These are phyloP conservation scores for Medicago lupulina DNA, from an alignment of 306 rosid species.

Conservation along the genomic window DNA sequence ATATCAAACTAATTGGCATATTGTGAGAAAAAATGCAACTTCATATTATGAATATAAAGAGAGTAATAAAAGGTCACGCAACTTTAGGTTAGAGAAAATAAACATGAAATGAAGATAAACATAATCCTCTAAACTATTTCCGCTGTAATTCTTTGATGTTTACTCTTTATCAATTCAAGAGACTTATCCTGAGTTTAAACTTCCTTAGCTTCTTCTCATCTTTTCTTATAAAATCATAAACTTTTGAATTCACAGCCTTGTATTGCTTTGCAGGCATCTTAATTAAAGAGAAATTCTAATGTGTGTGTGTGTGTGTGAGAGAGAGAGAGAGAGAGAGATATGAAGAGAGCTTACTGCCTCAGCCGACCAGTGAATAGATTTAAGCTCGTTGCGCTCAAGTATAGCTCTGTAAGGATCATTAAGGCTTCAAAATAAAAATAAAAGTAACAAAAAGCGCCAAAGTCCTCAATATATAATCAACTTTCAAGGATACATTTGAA, in stretches of 20 bases:
- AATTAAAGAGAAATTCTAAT: constrained; percentile 28
- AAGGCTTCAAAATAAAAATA: constrained; percentile 57
- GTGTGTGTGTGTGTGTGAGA: too few relatives aligned
- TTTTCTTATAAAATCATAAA: constrained; percentile 18
- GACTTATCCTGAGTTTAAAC: background rate
- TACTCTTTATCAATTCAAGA: background rate
- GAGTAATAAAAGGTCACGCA: background rate
- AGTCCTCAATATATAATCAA: constrained; percentile 12
- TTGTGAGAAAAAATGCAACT: constrained; percentile 22
- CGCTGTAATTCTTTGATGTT: background rate
- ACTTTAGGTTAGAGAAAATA: background rate
- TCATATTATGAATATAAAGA: background rate
- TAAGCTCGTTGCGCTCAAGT: constrained; percentile 82
- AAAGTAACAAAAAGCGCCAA: background rate
- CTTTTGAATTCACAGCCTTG: constrained; percentile 1
- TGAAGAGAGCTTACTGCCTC: constrained; percentile 72
- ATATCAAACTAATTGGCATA: constrained; percentile 1
- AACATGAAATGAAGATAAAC: background rate
- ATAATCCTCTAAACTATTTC: constrained; percentile 7
- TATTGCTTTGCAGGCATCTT: constrained; percentile 22
- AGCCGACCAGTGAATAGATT: constrained; percentile 86
- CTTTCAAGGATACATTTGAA: constrained; percentile 92
- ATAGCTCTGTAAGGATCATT: constrained; percentile 65
- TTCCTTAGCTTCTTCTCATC: background rate
- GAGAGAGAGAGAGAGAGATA: constrained; percentile 42